These are phyloP conservation scores for Paulownia fortunei DNA, from an alignment of 257 asterid genomes.

Conservation along the genomic window DNA sequence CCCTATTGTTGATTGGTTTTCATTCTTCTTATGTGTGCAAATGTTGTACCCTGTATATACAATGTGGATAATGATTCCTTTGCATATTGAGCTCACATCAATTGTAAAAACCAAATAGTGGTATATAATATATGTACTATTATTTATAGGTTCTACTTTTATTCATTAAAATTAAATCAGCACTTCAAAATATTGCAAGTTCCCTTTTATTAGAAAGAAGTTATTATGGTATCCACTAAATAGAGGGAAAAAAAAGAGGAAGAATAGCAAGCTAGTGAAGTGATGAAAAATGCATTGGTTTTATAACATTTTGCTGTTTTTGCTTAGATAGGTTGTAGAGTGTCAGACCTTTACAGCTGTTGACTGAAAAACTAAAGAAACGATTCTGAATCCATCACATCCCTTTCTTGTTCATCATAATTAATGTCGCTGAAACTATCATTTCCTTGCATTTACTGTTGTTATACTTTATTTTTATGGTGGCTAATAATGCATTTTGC, in stretches of 20 bases:
- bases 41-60: slow-evolving; percentile 8
- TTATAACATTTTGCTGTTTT: slow-evolving; percentile 1
- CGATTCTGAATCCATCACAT: not conserved
- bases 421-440: not conserved
- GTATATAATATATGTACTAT: not conserved
- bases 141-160: slow-evolving; percentile 2
- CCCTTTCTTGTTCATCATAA: not conserved
- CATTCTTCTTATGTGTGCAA: slow-evolving; percentile 1
- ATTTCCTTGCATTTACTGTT: not conserved
- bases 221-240: not conserved
- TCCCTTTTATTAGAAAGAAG: not conserved
- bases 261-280: slow-evolving; percentile 11
- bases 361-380: not conserved
- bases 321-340: not conserved
- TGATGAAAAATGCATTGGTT: not conserved
- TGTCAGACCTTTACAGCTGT: not conserved
- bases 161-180: not conserved
- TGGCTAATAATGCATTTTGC: slow-evolving; percentile 38
- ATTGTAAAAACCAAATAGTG: not conserved
- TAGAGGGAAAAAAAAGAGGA: not conserved
- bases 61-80: not conserved
- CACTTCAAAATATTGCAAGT: not conserved
- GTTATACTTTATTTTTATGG: slow-evolving; percentile 15
- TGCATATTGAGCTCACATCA: not conserved
- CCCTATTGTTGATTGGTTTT: slow-evolving; percentile 13